phyloP scores from a whole-genome alignment of 768 basidiomycete genomes.

The Tephrocybe sp. region DNA sequence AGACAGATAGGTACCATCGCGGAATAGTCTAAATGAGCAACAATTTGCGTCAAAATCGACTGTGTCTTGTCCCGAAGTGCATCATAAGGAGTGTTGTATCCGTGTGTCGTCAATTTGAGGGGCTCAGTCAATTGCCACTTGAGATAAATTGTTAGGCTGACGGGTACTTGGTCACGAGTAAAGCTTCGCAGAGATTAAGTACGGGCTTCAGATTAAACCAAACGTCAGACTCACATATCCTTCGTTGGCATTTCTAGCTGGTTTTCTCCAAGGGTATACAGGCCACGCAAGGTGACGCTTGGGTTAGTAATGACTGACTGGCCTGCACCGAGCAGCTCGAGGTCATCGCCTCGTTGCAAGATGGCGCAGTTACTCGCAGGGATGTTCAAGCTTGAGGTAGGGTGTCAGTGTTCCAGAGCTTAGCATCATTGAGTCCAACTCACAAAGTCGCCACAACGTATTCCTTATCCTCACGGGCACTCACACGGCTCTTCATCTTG shows the following conservation, averaged over 20 bases:
- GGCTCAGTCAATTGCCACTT: constrained; percentile 66
- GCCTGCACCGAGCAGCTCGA: constrained; percentile 76
- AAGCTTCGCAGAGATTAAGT: constrained; percentile 43
- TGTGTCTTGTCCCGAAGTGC: constrained; percentile 81
- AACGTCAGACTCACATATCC: constrained; percentile 59
- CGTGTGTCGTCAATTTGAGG: constrained; percentile 74
- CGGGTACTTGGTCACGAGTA: constrained; percentile 86
- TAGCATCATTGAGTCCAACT: constrained; percentile 19
- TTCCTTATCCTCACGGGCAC: constrained; percentile 45
- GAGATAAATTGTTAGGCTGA: constrained; percentile 79
- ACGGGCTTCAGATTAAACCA: neutral
- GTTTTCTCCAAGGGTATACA: constrained; percentile 82
- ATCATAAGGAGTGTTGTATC: constrained; percentile 82
- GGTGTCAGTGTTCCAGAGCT: neutral
- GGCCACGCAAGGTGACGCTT: constrained; percentile 75
- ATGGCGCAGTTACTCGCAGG: constrained; percentile 89
- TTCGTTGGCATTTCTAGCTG: constrained; percentile 88
- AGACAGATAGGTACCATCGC: constrained; percentile 36
- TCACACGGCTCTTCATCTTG: constrained; percentile 65
- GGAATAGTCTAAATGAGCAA: constrained; percentile 65
- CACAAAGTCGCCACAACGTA: constrained; percentile 82
- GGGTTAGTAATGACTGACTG: constrained; percentile 86
- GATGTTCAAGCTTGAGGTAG: constrained; percentile 60
- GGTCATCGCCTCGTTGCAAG: constrained; percentile 77
- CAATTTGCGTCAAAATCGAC: constrained; percentile 84